Evolutionary conservation across 106 monocot species (phyloP).

Genomic region (Allium fistulosum): DNA sequence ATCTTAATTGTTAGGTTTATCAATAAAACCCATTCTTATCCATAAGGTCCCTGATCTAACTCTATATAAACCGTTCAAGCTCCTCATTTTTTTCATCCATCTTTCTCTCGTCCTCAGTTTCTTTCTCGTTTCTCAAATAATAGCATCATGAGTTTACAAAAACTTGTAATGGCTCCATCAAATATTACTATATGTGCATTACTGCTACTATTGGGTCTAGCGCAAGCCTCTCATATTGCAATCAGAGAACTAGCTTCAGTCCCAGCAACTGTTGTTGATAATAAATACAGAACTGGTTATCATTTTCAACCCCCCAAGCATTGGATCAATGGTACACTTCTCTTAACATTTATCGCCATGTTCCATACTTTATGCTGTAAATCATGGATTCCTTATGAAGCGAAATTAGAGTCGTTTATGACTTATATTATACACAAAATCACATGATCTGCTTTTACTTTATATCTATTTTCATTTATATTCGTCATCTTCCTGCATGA

Average conservation of each 20-base stretch:
- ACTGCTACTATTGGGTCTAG: background rate
- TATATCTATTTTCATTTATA: background rate
- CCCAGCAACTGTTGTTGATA: constrained; percentile 10
- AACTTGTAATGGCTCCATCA: no score
- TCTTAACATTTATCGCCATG: background rate
- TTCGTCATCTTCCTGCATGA: background rate
- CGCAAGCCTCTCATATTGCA: constrained; percentile 24
- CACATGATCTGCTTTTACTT: background rate
- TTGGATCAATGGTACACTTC: constrained; percentile 61
- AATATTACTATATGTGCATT: no score
- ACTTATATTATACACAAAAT: background rate
- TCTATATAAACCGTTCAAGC: no score
- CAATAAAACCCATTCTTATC: no score
- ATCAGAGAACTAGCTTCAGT: constrained; percentile 14
- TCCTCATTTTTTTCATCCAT: no score
- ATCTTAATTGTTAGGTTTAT: no score
- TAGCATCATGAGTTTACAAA: no score
- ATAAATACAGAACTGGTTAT: constrained; percentile 32
- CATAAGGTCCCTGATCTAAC: no score
- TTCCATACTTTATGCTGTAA: background rate
- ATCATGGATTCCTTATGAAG: background rate
- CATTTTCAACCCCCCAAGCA: constrained; percentile 69
- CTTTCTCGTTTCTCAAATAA: no score
- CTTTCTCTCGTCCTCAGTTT: no score
- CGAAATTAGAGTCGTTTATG: background rate